Conservation (phyloP, 306 rosid genomes). For the Trifolium repens region DNA sequence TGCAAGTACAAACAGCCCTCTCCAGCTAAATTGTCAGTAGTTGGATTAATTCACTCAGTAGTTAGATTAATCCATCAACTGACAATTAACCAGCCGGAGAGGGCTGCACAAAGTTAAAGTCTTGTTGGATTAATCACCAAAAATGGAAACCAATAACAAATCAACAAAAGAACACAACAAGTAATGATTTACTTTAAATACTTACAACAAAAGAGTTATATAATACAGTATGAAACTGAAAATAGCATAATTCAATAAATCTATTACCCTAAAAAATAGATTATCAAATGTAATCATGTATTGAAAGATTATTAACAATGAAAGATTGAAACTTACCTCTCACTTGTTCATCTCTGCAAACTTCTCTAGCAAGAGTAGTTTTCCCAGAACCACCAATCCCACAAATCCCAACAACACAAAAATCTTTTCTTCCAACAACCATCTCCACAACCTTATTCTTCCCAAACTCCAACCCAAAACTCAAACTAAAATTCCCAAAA, state of each 20-base stretch:
- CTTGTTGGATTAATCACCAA: not conserved
- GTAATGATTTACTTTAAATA: not conserved
- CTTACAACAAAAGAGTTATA: not conserved
- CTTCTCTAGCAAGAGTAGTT: constrained; percentile 79
- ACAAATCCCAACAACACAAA: constrained; percentile 60
- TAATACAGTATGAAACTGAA: constrained; percentile 6
- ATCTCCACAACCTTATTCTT: constrained; percentile 72
- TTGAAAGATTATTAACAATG: too few species aligned
- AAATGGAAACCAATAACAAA: not conserved
- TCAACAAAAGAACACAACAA: not conserved
- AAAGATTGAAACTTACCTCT: constrained; percentile 56
- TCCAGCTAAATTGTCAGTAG: not conserved
- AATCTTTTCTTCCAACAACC: constrained; percentile 52
- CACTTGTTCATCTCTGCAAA: constrained; percentile 66
- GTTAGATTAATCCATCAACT: not conserved
- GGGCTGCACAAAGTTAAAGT: not conserved
- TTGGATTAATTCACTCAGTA: not conserved
- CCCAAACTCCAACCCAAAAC: constrained; percentile 63
- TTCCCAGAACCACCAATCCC: constrained; percentile 93
- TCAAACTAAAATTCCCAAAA: constrained; percentile 47
- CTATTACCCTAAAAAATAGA: not conserved
- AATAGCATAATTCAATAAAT: not conserved
- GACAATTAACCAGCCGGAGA: not conserved
- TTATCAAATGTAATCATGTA: not conserved
- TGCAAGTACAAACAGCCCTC: not conserved